These are phyloP conservation scores for Rhodomyrtus psidioides DNA, from an alignment of 441 rosid genomes.

Conservation along the genomic window DNA sequence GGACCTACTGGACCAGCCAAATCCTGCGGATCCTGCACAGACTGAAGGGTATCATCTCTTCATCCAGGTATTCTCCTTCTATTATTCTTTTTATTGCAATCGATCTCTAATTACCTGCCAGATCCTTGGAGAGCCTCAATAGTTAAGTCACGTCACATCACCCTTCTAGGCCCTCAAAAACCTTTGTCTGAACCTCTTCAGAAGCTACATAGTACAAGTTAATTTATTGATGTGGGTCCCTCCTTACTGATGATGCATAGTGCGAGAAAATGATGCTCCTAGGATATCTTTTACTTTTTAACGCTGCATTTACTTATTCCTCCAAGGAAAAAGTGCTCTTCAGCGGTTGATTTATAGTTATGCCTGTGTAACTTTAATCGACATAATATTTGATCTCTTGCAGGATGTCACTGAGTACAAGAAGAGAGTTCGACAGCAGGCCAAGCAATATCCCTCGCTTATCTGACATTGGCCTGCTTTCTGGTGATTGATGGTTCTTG, in stretches of 20 bases:
- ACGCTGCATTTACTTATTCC: background rate
- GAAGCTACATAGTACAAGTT: background rate
- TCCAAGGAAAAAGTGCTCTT: background rate
- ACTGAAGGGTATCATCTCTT: constrained; percentile 19
- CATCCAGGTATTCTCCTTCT: constrained; percentile 5
- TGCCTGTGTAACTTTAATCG: background rate
- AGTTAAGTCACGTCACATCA: background rate
- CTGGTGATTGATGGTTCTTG: background rate
- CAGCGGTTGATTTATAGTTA: background rate
- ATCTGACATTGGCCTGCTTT: constrained; percentile 20
- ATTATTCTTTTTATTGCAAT: background rate
- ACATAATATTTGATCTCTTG: constrained; percentile 7
- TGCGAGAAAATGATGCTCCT: background rate
- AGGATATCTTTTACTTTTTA: background rate
- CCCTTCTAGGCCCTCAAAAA: background rate
- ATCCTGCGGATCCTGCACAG: constrained; percentile 19
- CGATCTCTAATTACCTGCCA: background rate
- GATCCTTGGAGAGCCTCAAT: background rate
- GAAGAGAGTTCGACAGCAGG: constrained; percentile 84
- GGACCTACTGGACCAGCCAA: constrained; percentile 19
- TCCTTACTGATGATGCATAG: background rate
- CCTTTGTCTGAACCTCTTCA: background rate
- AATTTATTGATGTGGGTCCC: background rate
- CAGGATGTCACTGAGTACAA: constrained; percentile 80
- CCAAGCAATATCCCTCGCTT: constrained; percentile 80